Evolutionary conservation across 257 asterid genomes (phyloP).

Genomic region (Solanum dulcamara): DNA sequence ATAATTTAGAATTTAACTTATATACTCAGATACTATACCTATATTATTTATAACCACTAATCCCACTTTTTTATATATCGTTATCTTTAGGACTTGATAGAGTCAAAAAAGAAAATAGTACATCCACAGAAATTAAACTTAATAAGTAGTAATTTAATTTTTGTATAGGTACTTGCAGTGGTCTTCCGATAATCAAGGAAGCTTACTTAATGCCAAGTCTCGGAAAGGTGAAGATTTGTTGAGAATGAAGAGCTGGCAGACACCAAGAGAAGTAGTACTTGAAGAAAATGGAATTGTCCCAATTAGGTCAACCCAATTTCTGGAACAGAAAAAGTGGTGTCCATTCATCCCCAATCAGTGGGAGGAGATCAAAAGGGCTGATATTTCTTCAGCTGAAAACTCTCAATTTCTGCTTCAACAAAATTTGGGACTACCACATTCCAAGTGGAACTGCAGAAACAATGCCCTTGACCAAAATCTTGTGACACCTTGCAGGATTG

Average conservation of each 20-base stretch:
- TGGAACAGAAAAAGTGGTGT: conserved; percentile 53
- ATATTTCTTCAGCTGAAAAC: conserved; percentile 2
- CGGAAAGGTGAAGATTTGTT: background rate
- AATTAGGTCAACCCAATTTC: conserved; percentile 31
- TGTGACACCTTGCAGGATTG: conserved; percentile 12
- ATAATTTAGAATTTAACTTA: no score
- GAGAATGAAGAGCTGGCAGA: background rate
- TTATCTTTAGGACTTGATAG: no score
- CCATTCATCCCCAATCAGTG: conserved; percentile 17
- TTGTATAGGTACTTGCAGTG: conserved; percentile 32
- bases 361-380: conserved; percentile 18
- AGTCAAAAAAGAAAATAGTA: no score
- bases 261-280: conserved; percentile 6
- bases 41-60: no score
- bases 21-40: no score
- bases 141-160: background rate
- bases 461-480: conserved; percentile 1
- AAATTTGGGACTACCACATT: background rate
- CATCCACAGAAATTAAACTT: no score
- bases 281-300: conserved; percentile 23
- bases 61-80: no score
- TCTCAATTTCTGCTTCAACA: conserved; percentile 7
- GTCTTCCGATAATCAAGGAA: conserved; percentile 19
- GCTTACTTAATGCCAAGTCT: background rate
- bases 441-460: conserved; percentile 12